A percentile compares a stretch with the other conserved stretches of the same genome.
These are phyloP conservation scores for Eutrema japonicum DNA, from an alignment of 345 rosid genomes.

Conservation along the genomic window DNA sequence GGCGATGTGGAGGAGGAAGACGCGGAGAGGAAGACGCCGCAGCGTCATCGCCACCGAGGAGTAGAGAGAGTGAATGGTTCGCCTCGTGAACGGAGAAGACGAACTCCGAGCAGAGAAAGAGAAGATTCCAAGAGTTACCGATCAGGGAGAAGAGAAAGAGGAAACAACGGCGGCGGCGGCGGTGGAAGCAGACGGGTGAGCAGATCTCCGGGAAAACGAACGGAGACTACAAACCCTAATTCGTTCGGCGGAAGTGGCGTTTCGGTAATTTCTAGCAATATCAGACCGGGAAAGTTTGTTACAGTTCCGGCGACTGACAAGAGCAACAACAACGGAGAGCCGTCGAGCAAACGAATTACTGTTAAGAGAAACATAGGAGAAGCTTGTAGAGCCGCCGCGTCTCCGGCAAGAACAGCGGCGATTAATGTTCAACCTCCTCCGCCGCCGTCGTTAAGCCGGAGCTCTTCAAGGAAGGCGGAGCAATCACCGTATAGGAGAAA, in stretches of 20 bases:
- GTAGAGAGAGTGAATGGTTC: conserved; percentile 39
- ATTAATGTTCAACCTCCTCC: conserved; percentile 38
- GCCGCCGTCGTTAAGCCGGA: conserved; percentile 60
- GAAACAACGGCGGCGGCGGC: conserved; percentile 22
- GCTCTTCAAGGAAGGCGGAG: conserved; percentile 57
- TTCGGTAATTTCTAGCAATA: conserved; percentile 24
- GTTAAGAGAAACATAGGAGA: conserved; percentile 71
- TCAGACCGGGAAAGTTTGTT: conserved; percentile 69
- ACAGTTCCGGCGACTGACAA: conserved; percentile 79
- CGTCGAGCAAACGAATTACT: conserved; percentile 51
- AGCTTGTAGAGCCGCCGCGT: conserved; percentile 47
- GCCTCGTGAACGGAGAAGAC: conserved; percentile 65
- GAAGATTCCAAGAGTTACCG: conserved; percentile 51
- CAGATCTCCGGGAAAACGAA: conserved; percentile 76
- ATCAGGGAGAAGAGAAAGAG: conserved; percentile 66
- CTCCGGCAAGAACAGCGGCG: conserved; percentile 58
- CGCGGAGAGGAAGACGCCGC: conserved; percentile 46
- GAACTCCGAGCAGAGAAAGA: conserved; percentile 93
- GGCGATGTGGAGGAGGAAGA: conserved; percentile 20
- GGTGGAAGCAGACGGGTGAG: conserved; percentile 66
- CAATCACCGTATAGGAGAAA: conserved; percentile 77
- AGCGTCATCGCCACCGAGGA: conserved; percentile 57
- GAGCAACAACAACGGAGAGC: conserved; percentile 49
- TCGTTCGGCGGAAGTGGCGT: conserved; percentile 20
- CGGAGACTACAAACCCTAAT: conserved; percentile 45